Evolutionary conservation across 2,329 filamentous ascomycete species (phyloP), one percentile per base, ranked within the genome.

Genomic region (Calonectria pauciramosa): DNA sequence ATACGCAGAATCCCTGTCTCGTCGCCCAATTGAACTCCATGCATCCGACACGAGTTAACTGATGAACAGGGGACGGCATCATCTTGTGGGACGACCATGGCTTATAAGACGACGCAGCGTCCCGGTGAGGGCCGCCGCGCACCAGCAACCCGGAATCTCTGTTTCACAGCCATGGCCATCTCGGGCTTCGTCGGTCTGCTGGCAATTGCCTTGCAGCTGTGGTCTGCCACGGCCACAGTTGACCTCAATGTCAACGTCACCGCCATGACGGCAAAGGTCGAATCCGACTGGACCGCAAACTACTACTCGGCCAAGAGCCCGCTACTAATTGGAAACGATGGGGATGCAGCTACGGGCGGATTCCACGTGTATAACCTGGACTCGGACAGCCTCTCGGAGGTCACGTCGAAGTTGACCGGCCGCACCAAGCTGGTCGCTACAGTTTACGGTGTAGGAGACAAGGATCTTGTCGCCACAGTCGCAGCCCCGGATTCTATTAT

Each of bases 251-350:
- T 85, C 54, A 80, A 83, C 8, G 75, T 87, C 68, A 82, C 83
- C 6, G 82, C 84, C 23, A 70, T 81, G 47, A 86, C 86, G 1
- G 77, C 77, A 23, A 78, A 83, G 11, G 79, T 88, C 70, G 84
- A 87, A 52, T 86, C 87, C 0, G 87, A 88, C 68, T 86, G 82
- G 80, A 85, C 86, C 2, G 76, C 84, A 4, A 78, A 86, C 6
- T 86, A 86, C 80, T 88, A 89, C 75, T 81, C 83, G 16, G 76
- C 76, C 18, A 74, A 70, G 1, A 64, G 75, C 2, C 85, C 87
- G 9, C 51, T 87, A 7, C 81, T 89, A 2, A 77, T 89, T n/a
- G 86, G 86, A 23, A 89, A 89, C 47, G 87, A 89, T 67, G 87
- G 85, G 16, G 85, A 84, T 0, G 84, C 87, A 10, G 85, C 83